Base-by-base conservation (phyloP, 768 basidiomycete genomes). In the Tylopilus sp. region DNA sequence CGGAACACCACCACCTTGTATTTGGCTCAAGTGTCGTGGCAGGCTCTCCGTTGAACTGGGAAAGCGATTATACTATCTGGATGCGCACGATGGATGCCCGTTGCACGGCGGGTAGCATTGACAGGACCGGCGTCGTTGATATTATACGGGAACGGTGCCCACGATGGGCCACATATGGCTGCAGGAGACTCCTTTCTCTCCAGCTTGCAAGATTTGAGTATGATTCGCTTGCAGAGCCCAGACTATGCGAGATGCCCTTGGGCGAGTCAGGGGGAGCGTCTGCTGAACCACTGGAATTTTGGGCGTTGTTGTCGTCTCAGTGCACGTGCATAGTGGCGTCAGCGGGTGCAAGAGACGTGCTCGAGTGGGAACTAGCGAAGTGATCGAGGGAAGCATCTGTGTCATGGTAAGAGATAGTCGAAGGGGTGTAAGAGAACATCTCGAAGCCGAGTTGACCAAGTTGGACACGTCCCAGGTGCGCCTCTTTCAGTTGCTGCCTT, bases 1-100 rank as follows among this genome's bases (percentile, higher is more conserved):
- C 10, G 43, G 35, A 18, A 38, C 48, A 28, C 0, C 40, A 38
- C 74, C 75, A 2, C 60, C 59, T 2, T 94, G 87, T 69, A 78
- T 93, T 18, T 99, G 95, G 95, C 75, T 98, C 17, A 91, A 97
- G 66, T 87, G 85, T 44, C 76, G 86, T n/a, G 95, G 95, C 1
- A 76, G 91, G 26, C 76, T 98, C 36, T 88, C 95, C 61, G 80
- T 90, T 50, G 95, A 99, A 72, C 86, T 91, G 0, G 92, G 93
- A 1, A 98, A 70, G 91, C 93, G 2, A 92, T 99, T 62, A 82
- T 99, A 31, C 76, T 99, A 17, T 82, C 81, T 49, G 95, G 88
- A 0, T 77, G 95, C 9, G 80, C 85, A 26, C 72, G 86, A 40
- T 77, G 77, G 60, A 85, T 90, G 76, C 81, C 83, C 8, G 64